These are phyloP conservation scores for Hyaloscypha bicolor DNA, from an alignment of 495 filamentous ascomycete species.

Conservation along the genomic window DNA sequence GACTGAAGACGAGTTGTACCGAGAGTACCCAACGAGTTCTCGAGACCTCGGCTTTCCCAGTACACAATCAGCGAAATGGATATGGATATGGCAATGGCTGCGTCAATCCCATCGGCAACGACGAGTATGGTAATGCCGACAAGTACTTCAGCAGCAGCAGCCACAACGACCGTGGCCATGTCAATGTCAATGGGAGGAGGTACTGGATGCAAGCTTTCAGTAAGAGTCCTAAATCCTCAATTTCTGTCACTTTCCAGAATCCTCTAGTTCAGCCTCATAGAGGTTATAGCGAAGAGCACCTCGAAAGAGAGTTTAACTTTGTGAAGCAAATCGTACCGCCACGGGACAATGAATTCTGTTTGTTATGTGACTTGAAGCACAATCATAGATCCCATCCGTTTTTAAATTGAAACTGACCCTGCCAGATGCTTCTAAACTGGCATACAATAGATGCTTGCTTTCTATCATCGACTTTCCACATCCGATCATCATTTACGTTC, in stretches of 20 bases:
- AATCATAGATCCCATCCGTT: not conserved
- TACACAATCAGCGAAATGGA: not conserved
- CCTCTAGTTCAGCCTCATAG: no score
- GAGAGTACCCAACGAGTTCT: no score
- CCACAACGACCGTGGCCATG: not conserved
- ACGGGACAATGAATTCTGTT: not conserved
- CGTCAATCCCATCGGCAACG: not conserved
- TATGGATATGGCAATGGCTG: conserved; percentile 3
- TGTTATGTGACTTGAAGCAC: not conserved
- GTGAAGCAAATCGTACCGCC: no score
- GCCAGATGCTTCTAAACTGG: conserved; percentile 26
- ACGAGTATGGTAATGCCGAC: conserved; percentile 1
- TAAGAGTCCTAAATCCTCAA: not conserved
- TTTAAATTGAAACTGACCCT: not conserved
- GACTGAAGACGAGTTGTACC: no score
- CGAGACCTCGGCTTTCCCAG: not conserved
- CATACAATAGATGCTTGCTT: conserved; percentile 27
- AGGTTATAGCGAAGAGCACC: no score
- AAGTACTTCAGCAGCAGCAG: not conserved
- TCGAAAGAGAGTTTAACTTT: no score
- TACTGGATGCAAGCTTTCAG: conserved; percentile 11
- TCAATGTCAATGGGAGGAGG: conserved; percentile 12
- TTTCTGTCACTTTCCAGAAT: not conserved
- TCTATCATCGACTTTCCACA: conserved; percentile 17
- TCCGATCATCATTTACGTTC: conserved; percentile 21